phyloP scores from a whole-genome alignment of 2,329 filamentous ascomycete species.

The Penicillium hordei region DNA sequence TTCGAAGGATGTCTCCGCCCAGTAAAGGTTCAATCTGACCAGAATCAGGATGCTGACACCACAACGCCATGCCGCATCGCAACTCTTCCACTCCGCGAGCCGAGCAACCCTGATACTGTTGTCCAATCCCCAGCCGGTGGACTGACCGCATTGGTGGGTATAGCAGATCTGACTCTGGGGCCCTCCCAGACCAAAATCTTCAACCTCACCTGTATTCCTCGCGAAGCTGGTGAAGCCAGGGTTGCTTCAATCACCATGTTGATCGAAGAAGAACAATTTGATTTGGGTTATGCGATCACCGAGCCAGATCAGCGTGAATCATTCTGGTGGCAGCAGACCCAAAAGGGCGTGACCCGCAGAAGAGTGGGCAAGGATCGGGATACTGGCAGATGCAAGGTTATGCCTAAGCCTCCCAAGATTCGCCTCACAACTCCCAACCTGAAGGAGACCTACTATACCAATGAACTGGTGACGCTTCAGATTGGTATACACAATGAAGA shows the following conservation, averaged over 20 bases:
- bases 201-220: slow-evolving; percentile 69
- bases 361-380: slow-evolving; percentile 48
- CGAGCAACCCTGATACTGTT: slow-evolving; percentile 29
- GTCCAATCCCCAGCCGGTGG: slow-evolving; percentile 37
- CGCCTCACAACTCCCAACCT: slow-evolving; percentile 66
- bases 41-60: slow-evolving; percentile 25
- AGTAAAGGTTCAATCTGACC: slow-evolving; percentile 41
- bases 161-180: slow-evolving; percentile 63
- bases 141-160: slow-evolving; percentile 52
- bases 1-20: slow-evolving; percentile 53
- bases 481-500: slow-evolving; percentile 79
- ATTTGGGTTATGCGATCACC: slow-evolving; percentile 64
- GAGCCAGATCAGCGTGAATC: slow-evolving; percentile 36
- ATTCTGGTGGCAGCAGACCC: slow-evolving; percentile 46
- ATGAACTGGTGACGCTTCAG: slow-evolving; percentile 69
- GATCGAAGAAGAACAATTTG: slow-evolving; percentile 65
- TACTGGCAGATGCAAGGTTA: slow-evolving; percentile 64
- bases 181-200: slow-evolving; percentile 70
- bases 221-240: slow-evolving; percentile 76
- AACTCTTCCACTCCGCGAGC: slow-evolving; percentile 37
- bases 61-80: slow-evolving; percentile 30
- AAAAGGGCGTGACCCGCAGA: slow-evolving; percentile 37
- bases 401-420: slow-evolving; percentile 90
- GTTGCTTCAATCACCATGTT: slow-evolving; percentile 64
- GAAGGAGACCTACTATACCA: slow-evolving; percentile 75